Conservation (phyloP, 23 red algal species). For the Chondrus crispus region DNA sequence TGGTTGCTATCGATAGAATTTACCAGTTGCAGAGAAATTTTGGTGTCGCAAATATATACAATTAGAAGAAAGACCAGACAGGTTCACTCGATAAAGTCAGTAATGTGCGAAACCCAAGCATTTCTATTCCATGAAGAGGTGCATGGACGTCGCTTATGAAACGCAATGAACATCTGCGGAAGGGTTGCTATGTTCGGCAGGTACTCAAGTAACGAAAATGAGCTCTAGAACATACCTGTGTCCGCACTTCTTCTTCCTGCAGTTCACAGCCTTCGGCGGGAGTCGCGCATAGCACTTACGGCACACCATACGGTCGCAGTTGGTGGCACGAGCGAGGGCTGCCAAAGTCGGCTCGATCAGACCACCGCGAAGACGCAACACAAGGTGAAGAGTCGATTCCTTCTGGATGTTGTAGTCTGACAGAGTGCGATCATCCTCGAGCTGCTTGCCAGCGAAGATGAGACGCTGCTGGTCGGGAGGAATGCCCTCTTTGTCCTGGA, state of each 20-base stretch:
- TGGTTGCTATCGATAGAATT: conserved; percentile 34
- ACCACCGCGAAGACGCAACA: conserved; percentile 93
- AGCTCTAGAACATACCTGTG: conserved; percentile 48
- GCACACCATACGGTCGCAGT: conserved; percentile 94
- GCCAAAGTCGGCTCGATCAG: conserved; percentile 95
- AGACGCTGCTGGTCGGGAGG: conserved; percentile 98
- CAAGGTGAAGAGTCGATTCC: conserved; percentile 98
- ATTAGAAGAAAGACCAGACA: too few relatives aligned
- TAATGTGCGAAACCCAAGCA: too few relatives aligned
- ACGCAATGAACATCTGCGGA: too few relatives aligned
- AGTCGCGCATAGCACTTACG: conserved; percentile 99
- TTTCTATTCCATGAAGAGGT: too few relatives aligned
- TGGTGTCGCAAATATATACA: too few relatives aligned
- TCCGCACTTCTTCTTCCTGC: conserved; percentile 99
- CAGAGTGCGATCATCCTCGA: conserved; percentile 97
- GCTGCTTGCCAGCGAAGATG: conserved; percentile 98
- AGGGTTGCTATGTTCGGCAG: too few relatives aligned
- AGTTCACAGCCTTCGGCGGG: conserved; percentile 82
- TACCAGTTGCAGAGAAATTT: too few relatives aligned
- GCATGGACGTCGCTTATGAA: too few relatives aligned
- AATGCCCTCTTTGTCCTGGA: conserved; percentile 98
- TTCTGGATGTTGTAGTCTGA: conserved; percentile 99
- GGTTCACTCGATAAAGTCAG: too few relatives aligned
- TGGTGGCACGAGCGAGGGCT: conserved; percentile 85
- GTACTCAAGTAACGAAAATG: neutral